Evolutionary conservation across 331 rosid genomes (phyloP).

Genomic region (Phaseolus coccineus): DNA sequence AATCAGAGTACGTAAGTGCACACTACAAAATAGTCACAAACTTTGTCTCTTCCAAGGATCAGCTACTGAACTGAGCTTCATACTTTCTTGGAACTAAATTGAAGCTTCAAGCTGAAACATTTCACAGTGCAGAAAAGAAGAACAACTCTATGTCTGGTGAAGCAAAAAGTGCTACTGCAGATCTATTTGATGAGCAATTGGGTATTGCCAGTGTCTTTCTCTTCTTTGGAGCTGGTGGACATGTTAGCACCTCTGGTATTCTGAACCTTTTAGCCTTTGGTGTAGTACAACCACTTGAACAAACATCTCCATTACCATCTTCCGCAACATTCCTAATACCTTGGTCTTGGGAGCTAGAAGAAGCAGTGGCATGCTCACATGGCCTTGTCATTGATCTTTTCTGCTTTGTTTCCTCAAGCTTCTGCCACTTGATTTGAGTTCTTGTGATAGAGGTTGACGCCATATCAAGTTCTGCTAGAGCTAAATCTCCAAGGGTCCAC

Average conservation of each 20-base stretch:
- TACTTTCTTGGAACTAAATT: constrained; percentile 15
- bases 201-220: constrained; percentile 49
- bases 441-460: constrained; percentile 43
- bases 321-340: constrained; percentile 1
- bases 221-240: constrained; percentile 85
- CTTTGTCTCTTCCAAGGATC: constrained; percentile 34
- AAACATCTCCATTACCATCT: constrained; percentile 24
- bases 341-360: constrained; percentile 9
- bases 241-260: constrained; percentile 60
- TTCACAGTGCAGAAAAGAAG: constrained; percentile 59
- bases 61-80: constrained; percentile 24
- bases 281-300: constrained; percentile 55
- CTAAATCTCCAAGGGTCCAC: constrained; percentile 22
- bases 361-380: constrained; percentile 19
- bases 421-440: constrained; percentile 32
- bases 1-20: constrained; percentile 1
- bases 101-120: constrained; percentile 39
- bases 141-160: constrained; percentile 70
- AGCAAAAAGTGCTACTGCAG: constrained; percentile 54
- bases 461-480: constrained; percentile 18
- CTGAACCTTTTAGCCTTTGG: constrained; percentile 67
- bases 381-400: constrained; percentile 33
- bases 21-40: constrained; percentile 34
- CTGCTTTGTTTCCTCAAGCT: constrained; percentile 38
- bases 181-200: constrained; percentile 42